Evolutionary conservation across 2,329 filamentous ascomycete species (phyloP), one percentile per base, ranked within the genome.

Genomic region (Verticillium albo-atrum): DNA sequence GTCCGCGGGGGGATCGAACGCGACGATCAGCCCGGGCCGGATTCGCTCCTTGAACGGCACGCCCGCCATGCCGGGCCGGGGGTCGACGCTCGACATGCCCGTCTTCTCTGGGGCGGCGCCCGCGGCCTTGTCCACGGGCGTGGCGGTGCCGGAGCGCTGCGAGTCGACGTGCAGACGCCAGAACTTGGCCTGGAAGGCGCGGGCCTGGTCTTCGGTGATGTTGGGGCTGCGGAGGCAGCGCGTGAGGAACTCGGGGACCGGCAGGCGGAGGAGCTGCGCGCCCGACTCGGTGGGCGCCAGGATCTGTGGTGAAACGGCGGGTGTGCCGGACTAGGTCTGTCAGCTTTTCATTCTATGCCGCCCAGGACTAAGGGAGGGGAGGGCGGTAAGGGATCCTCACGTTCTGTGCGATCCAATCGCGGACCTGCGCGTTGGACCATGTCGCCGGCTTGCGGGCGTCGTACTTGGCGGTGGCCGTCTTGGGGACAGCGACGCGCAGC

Each of bases 91-190:
- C 10, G 67, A 68, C 2, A 56, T 55, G 26, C 58, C 42, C 20
- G 27, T 59, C 28, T 32, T 54, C 2, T 64, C 54, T 2, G 58
- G 59, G 20, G 59, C 51, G 9, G 58, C 42, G 7, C 57, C 60
- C 6, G 42, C 34, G 12, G n/a, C 20, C 17, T 58, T 51, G 12
- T 54, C 25, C 6, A 53, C n/a, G 20, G 56, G 57, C 26, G 60
- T 20, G 1, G 51, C n/a, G 35, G 30, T 20, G 3, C 55, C 56
- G 14, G 25, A 20, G 56, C 30, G 65, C 28, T 70, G 68, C 1
- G 75, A 76, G 59, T 79, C 76, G 10, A 78, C 65, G 53, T 79
- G 76, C 42, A 77, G 59, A 20, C 69, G 67, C 77, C 77, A 79
- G 1, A 80, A 65, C 60, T 79, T 80, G 25, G 68, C 61, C 15